Percentiles rank a stretch among this genome's conserved stretches.
These are phyloP conservation scores for Trichoderma semiorbis DNA, from an alignment of 2,329 filamentous ascomycete genomes.

Conservation along the genomic window DNA sequence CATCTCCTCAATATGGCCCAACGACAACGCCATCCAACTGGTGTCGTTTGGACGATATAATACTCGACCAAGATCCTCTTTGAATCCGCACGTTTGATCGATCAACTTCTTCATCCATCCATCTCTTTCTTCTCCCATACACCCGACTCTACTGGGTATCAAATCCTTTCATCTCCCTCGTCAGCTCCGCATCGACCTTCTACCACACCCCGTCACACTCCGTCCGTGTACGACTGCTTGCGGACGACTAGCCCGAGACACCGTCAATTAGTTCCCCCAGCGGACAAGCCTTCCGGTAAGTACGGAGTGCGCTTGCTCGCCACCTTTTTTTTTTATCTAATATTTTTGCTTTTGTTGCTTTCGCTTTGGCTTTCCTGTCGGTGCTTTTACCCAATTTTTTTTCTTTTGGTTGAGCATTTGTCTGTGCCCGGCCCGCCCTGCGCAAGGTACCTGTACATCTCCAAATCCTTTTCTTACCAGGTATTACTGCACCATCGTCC, in stretches of 20 bases:
- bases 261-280: neutral
- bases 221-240: neutral
- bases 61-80: neutral
- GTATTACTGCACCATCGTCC: slow-evolving; percentile 14
- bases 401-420: neutral
- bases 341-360: neutral
- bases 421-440: neutral
- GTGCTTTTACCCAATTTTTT: neutral
- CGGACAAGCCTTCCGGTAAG: slow-evolving; percentile 7
- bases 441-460: slow-evolving; percentile 14
- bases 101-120: neutral
- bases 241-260: neutral
- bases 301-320: neutral
- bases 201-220: neutral
- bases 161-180: neutral
- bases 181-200: neutral
- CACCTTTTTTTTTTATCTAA: neutral
- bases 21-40: slow-evolving; percentile 10
- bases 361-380: neutral
- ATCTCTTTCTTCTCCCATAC: neutral
- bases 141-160: neutral
- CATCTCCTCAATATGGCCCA: slow-evolving; percentile 5
- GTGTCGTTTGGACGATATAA: neutral
- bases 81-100: neutral
- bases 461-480: slow-evolving; percentile 4